Percentiles rank a stretch among this genome's conserved stretches.
phyloP scores from a whole-genome alignment of 2,329 filamentous ascomycete species.

The Ceratocystis smalleyi region DNA sequence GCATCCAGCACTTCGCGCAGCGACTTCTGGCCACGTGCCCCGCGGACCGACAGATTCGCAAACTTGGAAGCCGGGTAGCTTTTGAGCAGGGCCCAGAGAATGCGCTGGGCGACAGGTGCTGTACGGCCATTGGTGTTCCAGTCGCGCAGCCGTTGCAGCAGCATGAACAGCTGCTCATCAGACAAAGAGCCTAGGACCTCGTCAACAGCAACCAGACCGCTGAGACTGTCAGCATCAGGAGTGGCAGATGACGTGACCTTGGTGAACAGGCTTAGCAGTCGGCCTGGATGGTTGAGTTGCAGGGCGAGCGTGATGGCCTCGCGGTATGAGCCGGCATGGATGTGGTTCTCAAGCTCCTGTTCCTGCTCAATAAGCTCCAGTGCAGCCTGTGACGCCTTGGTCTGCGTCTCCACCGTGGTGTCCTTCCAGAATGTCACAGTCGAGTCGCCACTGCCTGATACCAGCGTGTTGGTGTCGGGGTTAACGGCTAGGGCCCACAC shows the following conservation, averaged over 20 bases:
- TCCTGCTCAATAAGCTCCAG: conserved; percentile 81
- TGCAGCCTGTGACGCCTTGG: conserved; percentile 55
- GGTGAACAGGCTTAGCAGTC: conserved; percentile 71
- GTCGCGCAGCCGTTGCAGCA: conserved; percentile 71
- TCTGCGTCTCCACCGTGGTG: conserved; percentile 66
- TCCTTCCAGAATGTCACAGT: conserved; percentile 94
- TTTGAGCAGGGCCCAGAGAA: conserved; percentile 64
- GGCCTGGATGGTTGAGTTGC: conserved; percentile 83
- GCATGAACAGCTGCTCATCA: conserved; percentile 69
- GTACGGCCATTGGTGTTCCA: conserved; percentile 96
- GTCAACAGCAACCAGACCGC: conserved; percentile 57
- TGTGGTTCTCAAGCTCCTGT: conserved; percentile 85
- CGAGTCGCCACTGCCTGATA: conserved; percentile 84
- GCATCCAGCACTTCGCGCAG: conserved; percentile 75
- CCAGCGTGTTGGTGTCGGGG: conserved; percentile 52
- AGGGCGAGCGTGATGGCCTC: conserved; percentile 85
- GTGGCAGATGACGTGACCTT: conserved; percentile 51
- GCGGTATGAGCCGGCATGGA: conserved; percentile 72
- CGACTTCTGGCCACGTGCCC: conserved; percentile 43
- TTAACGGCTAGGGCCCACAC: conserved; percentile 80
- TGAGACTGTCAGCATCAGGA: conserved; percentile 47
- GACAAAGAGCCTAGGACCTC: conserved; percentile 64
- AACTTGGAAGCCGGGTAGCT: conserved; percentile 68
- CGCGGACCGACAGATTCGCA: conserved; percentile 49
- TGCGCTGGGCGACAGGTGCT: conserved; percentile 67